Conservation (phyloP, 768 basidiomycete species). For the Holtermanniella nyarrowii region DNA sequence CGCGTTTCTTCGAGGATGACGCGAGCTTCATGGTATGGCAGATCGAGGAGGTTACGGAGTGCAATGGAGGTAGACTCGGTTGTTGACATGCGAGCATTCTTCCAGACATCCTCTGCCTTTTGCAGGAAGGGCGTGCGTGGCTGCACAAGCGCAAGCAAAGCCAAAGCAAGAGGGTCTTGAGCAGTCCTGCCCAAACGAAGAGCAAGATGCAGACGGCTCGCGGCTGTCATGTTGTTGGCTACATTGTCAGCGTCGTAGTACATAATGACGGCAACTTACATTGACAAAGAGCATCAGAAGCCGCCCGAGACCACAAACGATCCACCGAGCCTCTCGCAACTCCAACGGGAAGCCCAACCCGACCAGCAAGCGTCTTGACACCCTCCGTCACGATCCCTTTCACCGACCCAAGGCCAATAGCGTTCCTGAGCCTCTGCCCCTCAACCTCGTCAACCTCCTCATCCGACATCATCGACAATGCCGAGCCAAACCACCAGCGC, state of each 20-base stretch:
- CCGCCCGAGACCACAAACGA: background rate
- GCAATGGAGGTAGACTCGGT: slow-evolving; percentile 6
- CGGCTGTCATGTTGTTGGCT: slow-evolving; percentile 8
- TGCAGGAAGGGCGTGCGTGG: slow-evolving; percentile 12
- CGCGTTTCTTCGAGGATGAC: slow-evolving; percentile 6
- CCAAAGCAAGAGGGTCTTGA: slow-evolving; percentile 12
- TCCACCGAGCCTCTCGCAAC: background rate
- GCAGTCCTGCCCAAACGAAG: slow-evolving; percentile 21
- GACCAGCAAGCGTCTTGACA: background rate
- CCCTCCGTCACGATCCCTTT: background rate
- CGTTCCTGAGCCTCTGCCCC: background rate
- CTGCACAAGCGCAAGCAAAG: slow-evolving; percentile 28
- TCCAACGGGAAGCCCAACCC: background rate
- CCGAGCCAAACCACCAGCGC: slow-evolving; percentile 2
- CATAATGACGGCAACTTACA: background rate
- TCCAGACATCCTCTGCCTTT: slow-evolving; percentile 21
- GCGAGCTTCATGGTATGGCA: slow-evolving; percentile 22
- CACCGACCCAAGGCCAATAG: background rate
- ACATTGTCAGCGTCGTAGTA: background rate
- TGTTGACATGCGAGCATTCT: slow-evolving; percentile 15
- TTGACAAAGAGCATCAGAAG: background rate
- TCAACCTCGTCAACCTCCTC: background rate
- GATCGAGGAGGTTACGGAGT: slow-evolving; percentile 18
- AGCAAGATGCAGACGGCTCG: slow-evolving; percentile 14
- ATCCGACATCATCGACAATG: background rate